Evolutionary conservation across 108 stramenopile genomes (phyloP), one percentile per base, ranked within the genome.

Genomic region (Asterionellopsis glacialis): DNA sequence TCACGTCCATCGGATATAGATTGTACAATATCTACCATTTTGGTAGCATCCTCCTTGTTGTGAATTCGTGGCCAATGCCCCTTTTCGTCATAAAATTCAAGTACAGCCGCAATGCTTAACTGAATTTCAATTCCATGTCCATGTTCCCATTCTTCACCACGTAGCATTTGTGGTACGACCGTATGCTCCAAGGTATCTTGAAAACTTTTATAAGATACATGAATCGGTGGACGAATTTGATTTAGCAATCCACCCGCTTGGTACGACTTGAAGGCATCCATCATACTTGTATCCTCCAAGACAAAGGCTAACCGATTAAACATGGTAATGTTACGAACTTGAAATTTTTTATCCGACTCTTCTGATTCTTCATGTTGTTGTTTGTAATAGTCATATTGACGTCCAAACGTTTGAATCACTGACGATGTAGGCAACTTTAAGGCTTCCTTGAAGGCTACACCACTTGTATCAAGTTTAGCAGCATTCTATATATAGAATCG

Each of bases 91-190:
- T 75, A 52, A 61, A 75, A 80, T 28, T 80, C 67, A n/a, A 80
- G 55, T 3, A 61, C 70, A 15, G 69, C 70, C 5, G 74, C 63
- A 41, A 73, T 48, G 28, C 63, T 54, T 11, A 80, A 62, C 57
- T 80, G 79, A 16, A 80, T 51, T 51, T 80, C 79, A 55, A 80
- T 71, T 1, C 79, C 79, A 57, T 75, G 75, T 1, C 79, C 79
- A n/a, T 39, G 11, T 45, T 80, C 79, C 79, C 79, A 80, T 41
- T 80, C 74, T 24, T 80, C 79, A 21, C 74, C 74, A 18, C 79
- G 70, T 14, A 80, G 63, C 79, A 80, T 80, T 58, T 80, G 79
- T 40, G 79, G 79, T 12, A 80, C 79, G 22, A 73, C 55, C 12
- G 64, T 25, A 7, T 43, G 33, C 24, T 68, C 70, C 63, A 80